phyloP scores from a whole-genome alignment of 1,139 yeast genomes.

The Yamadazyma membranifaciens region DNA sequence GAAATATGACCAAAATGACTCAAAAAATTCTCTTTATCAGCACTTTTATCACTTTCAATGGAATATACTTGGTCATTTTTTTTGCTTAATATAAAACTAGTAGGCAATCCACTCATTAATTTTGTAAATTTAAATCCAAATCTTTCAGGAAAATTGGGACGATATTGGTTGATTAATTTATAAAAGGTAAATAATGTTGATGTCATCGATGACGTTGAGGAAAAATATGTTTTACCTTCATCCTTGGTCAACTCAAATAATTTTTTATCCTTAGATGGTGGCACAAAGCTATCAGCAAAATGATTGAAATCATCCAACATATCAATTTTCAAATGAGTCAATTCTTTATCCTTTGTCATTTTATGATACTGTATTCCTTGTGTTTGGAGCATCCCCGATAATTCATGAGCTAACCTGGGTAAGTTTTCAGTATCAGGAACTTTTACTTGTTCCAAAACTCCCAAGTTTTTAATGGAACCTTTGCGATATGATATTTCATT shows the following conservation, averaged over 20 bases:
- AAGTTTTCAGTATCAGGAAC: conserved; percentile 26
- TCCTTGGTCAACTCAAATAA: conserved; percentile 50
- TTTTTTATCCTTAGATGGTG: conserved; percentile 63
- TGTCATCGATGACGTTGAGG: conserved; percentile 91
- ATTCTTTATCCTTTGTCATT: conserved; percentile 29
- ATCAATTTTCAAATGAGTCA: conserved; percentile 62
- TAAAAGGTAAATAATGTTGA: conserved; percentile 73
- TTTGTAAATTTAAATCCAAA: conserved; percentile 39
- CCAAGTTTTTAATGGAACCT: neutral
- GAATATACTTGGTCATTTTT: conserved; percentile 44
- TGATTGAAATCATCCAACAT: conserved; percentile 67
- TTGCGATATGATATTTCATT: too few relatives aligned
- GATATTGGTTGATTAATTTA: conserved; percentile 58
- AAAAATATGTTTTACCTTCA: conserved; percentile 48
- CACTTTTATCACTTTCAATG: conserved; percentile 67
- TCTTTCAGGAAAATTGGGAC: conserved; percentile 19
- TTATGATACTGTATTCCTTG: conserved; percentile 73
- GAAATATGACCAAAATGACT: conserved; percentile 76
- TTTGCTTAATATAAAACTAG: conserved; percentile 38
- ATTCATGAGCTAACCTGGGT: conserved; percentile 54
- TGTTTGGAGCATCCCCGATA: conserved; percentile 69
- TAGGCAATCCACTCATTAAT: conserved; percentile 30
- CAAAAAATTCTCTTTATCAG: conserved; percentile 69
- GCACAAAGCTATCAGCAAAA: conserved; percentile 54
- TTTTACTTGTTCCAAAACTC: conserved; percentile 18